These are phyloP conservation scores for Dovyalis caffra DNA, from an alignment of 345 rosid genomes.

Conservation along the genomic window DNA sequence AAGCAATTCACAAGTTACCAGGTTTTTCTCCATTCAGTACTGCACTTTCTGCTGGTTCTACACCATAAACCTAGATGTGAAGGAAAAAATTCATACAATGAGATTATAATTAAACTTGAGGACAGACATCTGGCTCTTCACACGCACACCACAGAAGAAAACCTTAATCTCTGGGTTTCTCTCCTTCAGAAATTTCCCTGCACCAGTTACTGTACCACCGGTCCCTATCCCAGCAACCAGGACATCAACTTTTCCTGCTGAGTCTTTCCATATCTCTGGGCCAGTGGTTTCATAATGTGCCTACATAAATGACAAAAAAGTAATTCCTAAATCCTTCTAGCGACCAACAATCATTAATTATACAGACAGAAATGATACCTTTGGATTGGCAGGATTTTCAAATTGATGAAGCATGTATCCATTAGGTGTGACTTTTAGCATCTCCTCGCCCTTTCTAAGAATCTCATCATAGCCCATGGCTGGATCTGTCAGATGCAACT, in stretches of 20 bases:
- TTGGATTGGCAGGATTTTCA: too few relatives aligned
- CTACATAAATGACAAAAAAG: background rate
- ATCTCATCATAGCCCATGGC: constrained; percentile 1
- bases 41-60: constrained; percentile 34
- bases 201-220: constrained; percentile 28
- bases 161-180: constrained; percentile 24
- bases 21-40: constrained; percentile 31
- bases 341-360: too few relatives aligned
- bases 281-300: constrained; percentile 32
- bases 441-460: constrained; percentile 12
- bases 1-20: background rate
- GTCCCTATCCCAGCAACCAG: constrained; percentile 28
- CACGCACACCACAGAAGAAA: background rate
- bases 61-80: constrained; percentile 24
- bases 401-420: too few relatives aligned
- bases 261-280: constrained; percentile 27
- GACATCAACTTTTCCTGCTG: constrained; percentile 21
- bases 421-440: constrained; percentile 24
- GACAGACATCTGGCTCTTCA: background rate
- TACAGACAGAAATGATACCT: too few relatives aligned
- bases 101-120: background rate
- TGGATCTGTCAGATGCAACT: constrained; percentile 20
- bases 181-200: constrained; percentile 28
- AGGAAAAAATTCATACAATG: background rate
- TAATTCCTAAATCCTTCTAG: background rate